Conservation (phyloP, 2,329 filamentous ascomycete species). For the Penicillium digitatum region DNA sequence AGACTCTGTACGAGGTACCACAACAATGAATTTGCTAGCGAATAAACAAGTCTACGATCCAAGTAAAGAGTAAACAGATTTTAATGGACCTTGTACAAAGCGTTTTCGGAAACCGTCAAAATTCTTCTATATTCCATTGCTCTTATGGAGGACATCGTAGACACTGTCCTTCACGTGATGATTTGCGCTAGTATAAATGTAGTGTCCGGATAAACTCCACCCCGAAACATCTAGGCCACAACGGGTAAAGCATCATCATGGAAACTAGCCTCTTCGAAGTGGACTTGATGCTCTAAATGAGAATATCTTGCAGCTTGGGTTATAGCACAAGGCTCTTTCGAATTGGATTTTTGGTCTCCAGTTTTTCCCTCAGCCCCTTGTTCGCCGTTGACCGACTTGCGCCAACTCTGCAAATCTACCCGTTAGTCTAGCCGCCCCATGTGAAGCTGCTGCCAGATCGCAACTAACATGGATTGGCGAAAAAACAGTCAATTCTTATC, state of each 20-base stretch:
- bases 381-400: slow-evolving; percentile 2
- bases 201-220: slow-evolving; percentile 15
- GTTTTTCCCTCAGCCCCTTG: background rate
- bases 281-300: slow-evolving; percentile 7
- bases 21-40: background rate
- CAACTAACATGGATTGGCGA: slow-evolving; percentile 28
- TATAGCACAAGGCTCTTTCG: background rate
- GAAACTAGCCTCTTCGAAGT: slow-evolving; percentile 16
- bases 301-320: background rate
- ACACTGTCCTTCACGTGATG: slow-evolving; percentile 22
- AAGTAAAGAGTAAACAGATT: background rate
- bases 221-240: slow-evolving; percentile 18
- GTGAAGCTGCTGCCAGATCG: slow-evolving; percentile 29
- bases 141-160: background rate
- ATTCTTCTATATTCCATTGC: background rate
- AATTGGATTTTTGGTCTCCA: background rate
- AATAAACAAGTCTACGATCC: no score
- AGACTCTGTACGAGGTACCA: background rate
- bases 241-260: slow-evolving; percentile 31
- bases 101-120: background rate
- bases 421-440: slow-evolving; percentile 12
- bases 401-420: slow-evolving; percentile 6
- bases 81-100: accelerated
- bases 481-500: slow-evolving; percentile 11
- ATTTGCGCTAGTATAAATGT: slow-evolving; percentile 13